phyloP scores from a whole-genome alignment of 768 basidiomycete genomes.

The Russula abietina region DNA sequence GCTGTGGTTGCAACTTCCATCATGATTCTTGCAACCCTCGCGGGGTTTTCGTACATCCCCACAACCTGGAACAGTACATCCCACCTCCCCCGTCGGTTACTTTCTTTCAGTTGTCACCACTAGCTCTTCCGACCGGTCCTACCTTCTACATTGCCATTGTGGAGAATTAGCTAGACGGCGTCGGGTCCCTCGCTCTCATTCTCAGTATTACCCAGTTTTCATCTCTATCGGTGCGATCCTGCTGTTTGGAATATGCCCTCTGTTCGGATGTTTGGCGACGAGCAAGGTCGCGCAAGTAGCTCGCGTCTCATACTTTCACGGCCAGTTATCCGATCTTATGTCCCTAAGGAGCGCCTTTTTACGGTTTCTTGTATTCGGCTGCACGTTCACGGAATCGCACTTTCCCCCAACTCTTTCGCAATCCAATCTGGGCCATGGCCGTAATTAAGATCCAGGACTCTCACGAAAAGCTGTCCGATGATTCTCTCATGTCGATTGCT shows the following conservation, averaged over 20 bases:
- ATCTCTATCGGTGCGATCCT: conserved; percentile 83
- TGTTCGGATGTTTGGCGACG: conserved; percentile 97
- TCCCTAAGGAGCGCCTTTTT: conserved; percentile 76
- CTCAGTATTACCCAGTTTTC: conserved; percentile 95
- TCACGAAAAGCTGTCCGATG: conserved; percentile 79
- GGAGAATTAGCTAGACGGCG: conserved; percentile 47
- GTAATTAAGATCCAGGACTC: conserved; percentile 95
- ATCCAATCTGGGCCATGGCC: conserved; percentile 92
- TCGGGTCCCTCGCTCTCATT: conserved; percentile 77
- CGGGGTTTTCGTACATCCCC: conserved; percentile 96
- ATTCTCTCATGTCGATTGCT: too few species aligned
- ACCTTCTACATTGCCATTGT: conserved; percentile 92
- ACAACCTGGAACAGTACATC: conserved; percentile 99
- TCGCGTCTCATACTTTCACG: conserved; percentile 97
- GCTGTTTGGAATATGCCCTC: conserved; percentile 91
- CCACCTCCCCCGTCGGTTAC: conserved; percentile 83
- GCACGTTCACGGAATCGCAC: conserved; percentile 96
- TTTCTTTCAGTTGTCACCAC: conserved; percentile 89
- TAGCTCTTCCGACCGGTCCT: conserved; percentile 86
- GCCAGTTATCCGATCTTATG: conserved; percentile 82
- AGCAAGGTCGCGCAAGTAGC: conserved; percentile 93
- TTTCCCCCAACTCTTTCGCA: conserved; percentile 95
- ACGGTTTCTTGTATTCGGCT: conserved; percentile 91
- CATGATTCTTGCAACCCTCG: conserved; percentile 91
- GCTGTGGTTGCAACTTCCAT: conserved; percentile 85